Conservation (phyloP, 2,329 filamentous ascomycete genomes). For the Epichloe aotearoae region DNA sequence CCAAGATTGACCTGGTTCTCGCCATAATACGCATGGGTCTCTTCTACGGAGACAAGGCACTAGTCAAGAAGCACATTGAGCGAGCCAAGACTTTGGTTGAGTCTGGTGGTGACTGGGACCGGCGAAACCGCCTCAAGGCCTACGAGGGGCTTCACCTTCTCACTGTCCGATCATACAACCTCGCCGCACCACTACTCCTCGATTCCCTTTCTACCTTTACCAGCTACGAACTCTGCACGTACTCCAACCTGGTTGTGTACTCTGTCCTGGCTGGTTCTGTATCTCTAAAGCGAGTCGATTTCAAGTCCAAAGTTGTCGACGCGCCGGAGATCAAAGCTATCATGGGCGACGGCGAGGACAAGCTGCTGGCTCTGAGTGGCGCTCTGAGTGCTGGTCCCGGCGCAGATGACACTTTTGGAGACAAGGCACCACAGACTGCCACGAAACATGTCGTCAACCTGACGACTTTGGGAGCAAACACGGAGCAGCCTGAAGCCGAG, state of each 20-base stretch:
- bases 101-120: slow-evolving; percentile 94
- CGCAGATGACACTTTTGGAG: slow-evolving; percentile 63
- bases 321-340: slow-evolving; percentile 97
- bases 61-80: slow-evolving; percentile 90
- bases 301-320: slow-evolving; percentile 98
- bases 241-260: slow-evolving; percentile 89
- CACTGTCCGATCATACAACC: slow-evolving; percentile 79
- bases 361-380: slow-evolving; percentile 68
- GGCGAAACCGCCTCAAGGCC: slow-evolving; percentile 94
- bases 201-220: slow-evolving; percentile 97
- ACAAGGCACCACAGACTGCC: slow-evolving; percentile 36
- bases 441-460: slow-evolving; percentile 68
- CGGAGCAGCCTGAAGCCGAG: slow-evolving; percentile 66
- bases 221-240: slow-evolving; percentile 95
- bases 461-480: slow-evolving; percentile 62
- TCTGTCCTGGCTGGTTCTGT: slow-evolving; percentile 89
- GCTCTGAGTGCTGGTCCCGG: slow-evolving; percentile 70
- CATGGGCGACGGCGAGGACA: slow-evolving; percentile 78
- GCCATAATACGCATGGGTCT: slow-evolving; percentile 91
- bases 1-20: slow-evolving; percentile 92
- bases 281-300: slow-evolving; percentile 90
- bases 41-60: slow-evolving; percentile 86
- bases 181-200: slow-evolving; percentile 82
- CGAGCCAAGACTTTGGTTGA: slow-evolving; percentile 84
- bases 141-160: slow-evolving; percentile 93